Conservation (phyloP, 2,329 filamentous ascomycete genomes). For the Penicillium freii region DNA sequence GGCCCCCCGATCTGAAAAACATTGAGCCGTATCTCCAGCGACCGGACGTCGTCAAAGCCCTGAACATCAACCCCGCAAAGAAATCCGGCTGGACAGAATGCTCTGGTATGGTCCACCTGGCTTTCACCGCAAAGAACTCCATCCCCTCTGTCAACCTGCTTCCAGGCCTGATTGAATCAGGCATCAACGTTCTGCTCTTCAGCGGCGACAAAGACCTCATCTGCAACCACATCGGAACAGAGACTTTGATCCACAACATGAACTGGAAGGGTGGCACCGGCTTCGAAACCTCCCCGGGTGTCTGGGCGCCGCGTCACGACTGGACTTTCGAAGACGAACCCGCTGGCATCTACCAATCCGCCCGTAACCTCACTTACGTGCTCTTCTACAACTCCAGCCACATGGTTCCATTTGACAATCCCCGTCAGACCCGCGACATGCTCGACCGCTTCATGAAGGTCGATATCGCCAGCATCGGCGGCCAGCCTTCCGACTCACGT, state of each 20-base stretch:
- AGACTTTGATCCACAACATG: constrained; percentile 85
- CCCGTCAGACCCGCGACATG: constrained; percentile 88
- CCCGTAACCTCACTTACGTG: constrained; percentile 92
- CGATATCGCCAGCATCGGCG: constrained; percentile 85
- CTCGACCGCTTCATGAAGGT: constrained; percentile 94
- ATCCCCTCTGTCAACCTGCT: constrained; percentile 71
- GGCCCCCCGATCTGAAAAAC: constrained; percentile 79
- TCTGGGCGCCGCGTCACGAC: constrained; percentile 85
- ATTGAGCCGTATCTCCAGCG: constrained; percentile 83
- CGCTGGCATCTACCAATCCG: constrained; percentile 90
- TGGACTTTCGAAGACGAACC: constrained; percentile 90
- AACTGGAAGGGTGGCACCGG: constrained; percentile 88
- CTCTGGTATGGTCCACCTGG: constrained; percentile 69
- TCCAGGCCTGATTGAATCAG: constrained; percentile 71
- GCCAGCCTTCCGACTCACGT: constrained; percentile 70
- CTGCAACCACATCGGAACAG: constrained; percentile 94
- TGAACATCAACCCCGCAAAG: constrained; percentile 80
- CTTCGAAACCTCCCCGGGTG: constrained; percentile 82
- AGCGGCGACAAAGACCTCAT: constrained; percentile 93
- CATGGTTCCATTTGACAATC: constrained; percentile 96
- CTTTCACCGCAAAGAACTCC: constrained; percentile 70
- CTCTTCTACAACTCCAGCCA: constrained; percentile 94
- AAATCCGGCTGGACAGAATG: constrained; percentile 90
- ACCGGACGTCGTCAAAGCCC: constrained; percentile 71
- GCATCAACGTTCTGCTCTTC: constrained; percentile 77